Evolutionary conservation across 2,329 filamentous ascomycete species (phyloP).

Genomic region (Diaporthe amygdali): DNA sequence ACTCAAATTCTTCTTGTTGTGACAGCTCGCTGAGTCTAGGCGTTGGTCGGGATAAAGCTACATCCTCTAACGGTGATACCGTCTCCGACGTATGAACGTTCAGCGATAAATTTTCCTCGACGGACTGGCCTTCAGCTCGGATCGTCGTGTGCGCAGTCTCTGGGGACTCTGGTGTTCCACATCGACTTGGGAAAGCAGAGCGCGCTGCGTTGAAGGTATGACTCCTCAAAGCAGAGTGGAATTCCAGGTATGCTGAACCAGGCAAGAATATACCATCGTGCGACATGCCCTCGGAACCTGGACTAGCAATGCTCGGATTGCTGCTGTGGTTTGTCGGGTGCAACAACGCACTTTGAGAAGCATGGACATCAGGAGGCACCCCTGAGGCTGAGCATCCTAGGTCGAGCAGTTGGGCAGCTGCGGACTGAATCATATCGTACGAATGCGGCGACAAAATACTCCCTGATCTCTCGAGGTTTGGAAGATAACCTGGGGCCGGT

Average conservation of each 20-base stretch:
- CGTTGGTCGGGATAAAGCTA: background rate
- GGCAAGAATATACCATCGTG: conserved; percentile 2
- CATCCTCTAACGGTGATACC: background rate
- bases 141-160: background rate
- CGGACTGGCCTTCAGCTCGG: background rate
- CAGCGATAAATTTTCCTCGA: background rate
- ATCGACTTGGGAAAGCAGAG: background rate
- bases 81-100: background rate
- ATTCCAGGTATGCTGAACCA: conserved; percentile 4
- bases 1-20: conserved; percentile 29
- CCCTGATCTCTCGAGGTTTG: background rate
- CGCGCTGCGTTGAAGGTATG: conserved; percentile 1
- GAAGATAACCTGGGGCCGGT: background rate
- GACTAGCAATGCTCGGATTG: conserved; percentile 2
- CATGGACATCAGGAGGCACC: background rate
- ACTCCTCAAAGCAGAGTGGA: background rate
- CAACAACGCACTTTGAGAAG: background rate
- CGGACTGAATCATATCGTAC: conserved; percentile 7
- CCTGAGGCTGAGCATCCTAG: background rate
- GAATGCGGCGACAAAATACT: background rate
- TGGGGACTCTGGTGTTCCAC: background rate
- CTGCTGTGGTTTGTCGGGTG: background rate
- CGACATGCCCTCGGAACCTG: conserved; percentile 8
- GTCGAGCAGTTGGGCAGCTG: background rate
- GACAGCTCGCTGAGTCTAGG: conserved; percentile 1